Evolutionary conservation across 306 rosid genomes (phyloP), one percentile per base, ranked within the genome.

Genomic region (Comarum palustre): DNA sequence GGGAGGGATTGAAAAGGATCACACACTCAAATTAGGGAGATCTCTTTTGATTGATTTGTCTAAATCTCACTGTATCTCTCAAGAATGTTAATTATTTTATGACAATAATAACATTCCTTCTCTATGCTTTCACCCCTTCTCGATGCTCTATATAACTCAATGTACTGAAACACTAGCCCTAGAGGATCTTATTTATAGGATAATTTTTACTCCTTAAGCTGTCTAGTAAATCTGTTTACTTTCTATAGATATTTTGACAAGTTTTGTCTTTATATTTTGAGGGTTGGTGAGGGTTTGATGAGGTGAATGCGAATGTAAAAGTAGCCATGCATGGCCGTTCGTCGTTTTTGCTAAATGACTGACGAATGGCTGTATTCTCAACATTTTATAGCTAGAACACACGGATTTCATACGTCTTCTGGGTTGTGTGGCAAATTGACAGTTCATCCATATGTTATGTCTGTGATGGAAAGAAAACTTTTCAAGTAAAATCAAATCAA

Each of bases 211-310:
- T 61, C 19, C 38, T 43, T 3, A 25, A 48, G 32, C 6, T 48
- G 73, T 8, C 42, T 19, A 15, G 43, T 47, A 1, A 43, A 29
- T 31, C 4, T 39, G 14, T 50, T 38, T 31, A 61, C 42, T 27
- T 6, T 43, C 12, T 69, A 27, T 22, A 29, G 15, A 13, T 29
- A 63, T n/a, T 13, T 42, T 6, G 41, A 38, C 48, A 77, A 12
- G 50, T n/a, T 72, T 27, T 73, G 48, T 54, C 12, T 15, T 32
- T 46, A 62, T 29, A 51, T 50, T 27, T 6, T 5, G 22, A 45
- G 75, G 57, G 72, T 63, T 75, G 51, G 77, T 74, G 71, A 42
- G 50, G 72, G 78, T 75, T 72, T 60, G 50, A 27, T 39, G 67
- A 77, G 27, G 16, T 36, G 41, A 48, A 51, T 20, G 2, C 9